A percentile compares a stretch with the other conserved stretches of the same genome.
Evolutionary conservation across 2,329 filamentous ascomycete genomes (phyloP).

Genomic region (Mollisiaceae sp.): DNA sequence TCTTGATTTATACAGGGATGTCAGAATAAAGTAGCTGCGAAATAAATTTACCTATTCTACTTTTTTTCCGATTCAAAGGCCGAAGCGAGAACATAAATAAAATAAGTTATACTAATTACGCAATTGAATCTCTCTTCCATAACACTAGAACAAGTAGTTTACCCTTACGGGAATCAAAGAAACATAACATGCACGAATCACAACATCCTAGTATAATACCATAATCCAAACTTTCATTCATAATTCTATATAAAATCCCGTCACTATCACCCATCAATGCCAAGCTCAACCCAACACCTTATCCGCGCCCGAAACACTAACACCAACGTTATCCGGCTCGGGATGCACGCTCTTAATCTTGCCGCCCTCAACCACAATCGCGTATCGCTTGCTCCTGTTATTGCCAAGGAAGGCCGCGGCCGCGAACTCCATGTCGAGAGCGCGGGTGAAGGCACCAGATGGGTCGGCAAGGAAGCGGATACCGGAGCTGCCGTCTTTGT

Average conservation of each 20-base stretch:
- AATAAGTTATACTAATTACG: too few relatives aligned
- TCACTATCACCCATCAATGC: neutral
- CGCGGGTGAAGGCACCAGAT: conserved; percentile 77
- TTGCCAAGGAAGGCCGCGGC: conserved; percentile 80
- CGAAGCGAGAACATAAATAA: too few relatives aligned
- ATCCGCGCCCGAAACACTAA: conserved; percentile 54
- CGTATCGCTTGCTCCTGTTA: conserved; percentile 85
- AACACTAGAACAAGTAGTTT: conserved; percentile 31
- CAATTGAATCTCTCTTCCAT: too few relatives aligned
- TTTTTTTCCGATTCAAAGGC: too few relatives aligned
- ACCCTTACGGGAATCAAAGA: conserved; percentile 14
- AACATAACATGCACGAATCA: too few relatives aligned
- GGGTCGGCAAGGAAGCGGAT: conserved; percentile 90
- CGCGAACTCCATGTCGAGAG: conserved; percentile 83
- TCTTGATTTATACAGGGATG: too few relatives aligned
- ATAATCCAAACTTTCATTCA: neutral
- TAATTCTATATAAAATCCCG: neutral
- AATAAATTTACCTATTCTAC: too few relatives aligned
- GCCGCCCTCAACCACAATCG: conserved; percentile 80
- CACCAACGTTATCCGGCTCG: conserved; percentile 87
- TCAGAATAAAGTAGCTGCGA: too few relatives aligned
- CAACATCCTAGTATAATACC: neutral
- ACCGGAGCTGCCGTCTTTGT: conserved; percentile 73
- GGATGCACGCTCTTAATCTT: conserved; percentile 83
- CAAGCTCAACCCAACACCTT: conserved; percentile 34